Evolutionary conservation across 2,329 filamentous ascomycete genomes (phyloP).

Genomic region (Dactylellina leptospora): DNA sequence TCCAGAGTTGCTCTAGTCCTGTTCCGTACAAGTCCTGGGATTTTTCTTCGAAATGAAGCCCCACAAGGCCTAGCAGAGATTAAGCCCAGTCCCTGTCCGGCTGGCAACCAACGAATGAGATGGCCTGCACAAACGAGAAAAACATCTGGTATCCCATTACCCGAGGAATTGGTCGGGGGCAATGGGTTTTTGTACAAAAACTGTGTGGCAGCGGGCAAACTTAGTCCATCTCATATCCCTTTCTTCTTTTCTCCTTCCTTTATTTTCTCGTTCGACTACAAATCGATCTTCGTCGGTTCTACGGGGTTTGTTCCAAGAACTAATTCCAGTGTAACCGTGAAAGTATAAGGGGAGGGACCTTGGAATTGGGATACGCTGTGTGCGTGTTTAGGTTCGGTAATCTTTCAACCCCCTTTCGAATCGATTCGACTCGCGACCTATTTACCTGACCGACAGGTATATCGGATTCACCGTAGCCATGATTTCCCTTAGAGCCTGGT

Average conservation of each 20-base stretch:
- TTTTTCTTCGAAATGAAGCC: slow-evolving; percentile 38
- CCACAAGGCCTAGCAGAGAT: slow-evolving; percentile 42
- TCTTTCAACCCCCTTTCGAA: slow-evolving; percentile 10
- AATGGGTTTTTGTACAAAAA: slow-evolving; percentile 9
- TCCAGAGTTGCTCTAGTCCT: slow-evolving; percentile 14
- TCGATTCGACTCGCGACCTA: slow-evolving; percentile 11
- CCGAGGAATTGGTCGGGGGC: slow-evolving; percentile 30
- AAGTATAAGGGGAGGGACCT: slow-evolving; percentile 6
- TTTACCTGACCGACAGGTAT: slow-evolving; percentile 34
- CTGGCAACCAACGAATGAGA: slow-evolving; percentile 28
- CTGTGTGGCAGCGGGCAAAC: background rate
- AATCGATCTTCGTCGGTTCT: background rate
- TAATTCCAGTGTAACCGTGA: slow-evolving; percentile 41
- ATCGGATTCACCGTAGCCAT: slow-evolving; percentile 30
- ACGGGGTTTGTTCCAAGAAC: background rate
- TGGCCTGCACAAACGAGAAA: slow-evolving; percentile 19
- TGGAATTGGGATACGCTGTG: slow-evolving; percentile 4
- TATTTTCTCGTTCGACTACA: slow-evolving; percentile 5
- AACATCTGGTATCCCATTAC: slow-evolving; percentile 29
- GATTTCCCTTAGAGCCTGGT: slow-evolving; percentile 43
- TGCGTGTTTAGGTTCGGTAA: slow-evolving; percentile 8
- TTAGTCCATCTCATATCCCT: slow-evolving; percentile 8
- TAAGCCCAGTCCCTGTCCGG: slow-evolving; percentile 35
- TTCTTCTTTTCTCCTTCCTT: slow-evolving; percentile 24
- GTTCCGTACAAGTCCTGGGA: slow-evolving; percentile 12